Evolutionary conservation across 2,329 filamentous ascomycete genomes (phyloP).

Genomic region (Cladosporium sp.): DNA sequence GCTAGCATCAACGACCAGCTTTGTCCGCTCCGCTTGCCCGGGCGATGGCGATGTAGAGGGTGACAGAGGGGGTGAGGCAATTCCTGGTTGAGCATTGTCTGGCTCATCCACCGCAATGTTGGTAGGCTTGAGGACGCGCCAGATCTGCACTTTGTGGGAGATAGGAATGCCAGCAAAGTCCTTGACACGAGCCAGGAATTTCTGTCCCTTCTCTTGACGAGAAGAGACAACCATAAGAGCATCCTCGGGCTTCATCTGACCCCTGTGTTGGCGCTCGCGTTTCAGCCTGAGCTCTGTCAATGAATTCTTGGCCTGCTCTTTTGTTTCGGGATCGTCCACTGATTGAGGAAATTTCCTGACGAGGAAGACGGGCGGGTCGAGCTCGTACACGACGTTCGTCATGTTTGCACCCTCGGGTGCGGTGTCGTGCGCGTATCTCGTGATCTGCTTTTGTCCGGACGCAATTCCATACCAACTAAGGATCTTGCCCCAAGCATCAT

Average conservation of each 20-base stretch:
- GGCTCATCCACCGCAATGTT: constrained; percentile 27
- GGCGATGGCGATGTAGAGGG: constrained; percentile 42
- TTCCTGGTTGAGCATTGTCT: constrained; percentile 23
- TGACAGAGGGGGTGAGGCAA: constrained; percentile 43
- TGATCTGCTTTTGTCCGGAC: constrained; percentile 65
- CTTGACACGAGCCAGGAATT: constrained; percentile 76
- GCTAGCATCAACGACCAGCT: constrained; percentile 58
- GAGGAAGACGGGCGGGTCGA: constrained; percentile 79
- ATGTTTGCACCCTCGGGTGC: constrained; percentile 51
- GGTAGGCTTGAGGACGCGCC: constrained; percentile 56
- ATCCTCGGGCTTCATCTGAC: constrained; percentile 38
- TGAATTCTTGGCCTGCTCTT: constrained; percentile 3
- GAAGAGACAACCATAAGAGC: constrained; percentile 68
- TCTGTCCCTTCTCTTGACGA: constrained; percentile 63
- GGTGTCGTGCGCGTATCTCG: constrained; percentile 74
- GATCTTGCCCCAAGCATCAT: constrained; percentile 77
- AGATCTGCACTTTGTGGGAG: constrained; percentile 71
- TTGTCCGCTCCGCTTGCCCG: constrained; percentile 41
- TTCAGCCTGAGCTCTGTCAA: constrained; percentile 14
- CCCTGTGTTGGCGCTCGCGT: constrained; percentile 19
- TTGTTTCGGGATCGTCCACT: neutral
- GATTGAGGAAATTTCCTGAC: constrained; percentile 70
- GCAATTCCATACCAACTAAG: constrained; percentile 77
- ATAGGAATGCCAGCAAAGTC: constrained; percentile 61
- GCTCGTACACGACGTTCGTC: constrained; percentile 73